Percentiles rank a stretch among this genome's conserved stretches.
Evolutionary conservation across 768 basidiomycete species (phyloP).

Genomic region (Arthromyces matolae): DNA sequence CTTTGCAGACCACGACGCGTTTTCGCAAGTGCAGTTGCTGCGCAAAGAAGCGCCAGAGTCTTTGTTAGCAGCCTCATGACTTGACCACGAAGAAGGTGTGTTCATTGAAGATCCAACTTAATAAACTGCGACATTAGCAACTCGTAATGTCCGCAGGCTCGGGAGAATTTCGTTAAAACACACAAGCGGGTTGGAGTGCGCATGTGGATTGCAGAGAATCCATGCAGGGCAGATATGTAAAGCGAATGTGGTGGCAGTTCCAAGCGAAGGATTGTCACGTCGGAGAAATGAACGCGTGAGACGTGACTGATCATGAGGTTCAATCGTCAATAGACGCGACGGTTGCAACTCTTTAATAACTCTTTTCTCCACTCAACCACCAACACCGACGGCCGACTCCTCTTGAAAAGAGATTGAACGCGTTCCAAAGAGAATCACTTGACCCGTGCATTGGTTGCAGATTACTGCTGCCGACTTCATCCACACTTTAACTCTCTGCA

Average conservation of each 20-base stretch:
- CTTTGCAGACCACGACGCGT: conserved; percentile 4
- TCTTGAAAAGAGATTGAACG: too few relatives aligned
- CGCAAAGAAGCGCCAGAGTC: conserved; percentile 21
- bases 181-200: not conserved
- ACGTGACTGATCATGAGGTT: conserved; percentile 1
- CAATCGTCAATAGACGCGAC: too few relatives aligned
- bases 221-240: not conserved
- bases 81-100: too few relatives aligned
- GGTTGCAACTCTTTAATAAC: too few relatives aligned
- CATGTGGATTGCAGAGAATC: not conserved
- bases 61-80: conserved; percentile 23
- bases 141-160: conserved; percentile 10
- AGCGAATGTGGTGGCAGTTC: not conserved
- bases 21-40: conserved; percentile 20
- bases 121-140: not conserved
- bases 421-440: too few relatives aligned
- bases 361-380: too few relatives aligned
- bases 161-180: conserved; percentile 12
- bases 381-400: too few relatives aligned
- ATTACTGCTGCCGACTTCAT: too few relatives aligned
- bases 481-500: too few relatives aligned
- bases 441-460: too few relatives aligned
- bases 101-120: too few relatives aligned
- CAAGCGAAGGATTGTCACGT: not conserved
- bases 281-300: conserved; percentile 5